Evolutionary conservation across 192 early-diverging fungal species (phyloP).

Genomic region (Pilobolus umbonatus): DNA sequence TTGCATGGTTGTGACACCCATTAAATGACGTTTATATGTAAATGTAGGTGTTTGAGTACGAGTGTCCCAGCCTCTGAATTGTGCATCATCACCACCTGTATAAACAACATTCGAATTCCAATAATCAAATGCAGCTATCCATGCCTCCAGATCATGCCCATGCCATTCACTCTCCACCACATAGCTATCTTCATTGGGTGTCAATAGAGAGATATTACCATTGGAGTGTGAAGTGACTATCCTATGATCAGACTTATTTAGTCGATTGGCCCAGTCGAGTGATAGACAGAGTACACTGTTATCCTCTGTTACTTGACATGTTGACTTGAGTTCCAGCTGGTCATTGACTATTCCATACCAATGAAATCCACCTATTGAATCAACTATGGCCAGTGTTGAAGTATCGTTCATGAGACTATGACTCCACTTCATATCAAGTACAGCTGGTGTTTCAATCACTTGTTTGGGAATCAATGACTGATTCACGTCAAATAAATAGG

Average conservation of each 20-base stretch:
- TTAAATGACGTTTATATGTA: conserved; percentile 69
- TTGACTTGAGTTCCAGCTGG: conserved; percentile 13
- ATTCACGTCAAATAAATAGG: conserved; percentile 21
- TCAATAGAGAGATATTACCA: conserved; percentile 58
- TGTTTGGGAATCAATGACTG: conserved; percentile 23
- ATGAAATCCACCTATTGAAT: conserved; percentile 52
- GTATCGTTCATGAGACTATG: conserved; percentile 47
- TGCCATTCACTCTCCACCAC: conserved; percentile 51
- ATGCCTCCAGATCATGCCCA: conserved; percentile 88
- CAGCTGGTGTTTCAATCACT: conserved; percentile 55
- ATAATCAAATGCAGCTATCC: conserved; percentile 89
- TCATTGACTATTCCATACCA: conserved; percentile 46
- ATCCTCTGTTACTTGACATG: conserved; percentile 43
- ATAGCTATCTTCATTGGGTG: conserved; percentile 34
- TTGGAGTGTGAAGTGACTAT: conserved; percentile 75
- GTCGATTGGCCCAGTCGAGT: conserved; percentile 82
- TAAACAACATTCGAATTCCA: conserved; percentile 71
- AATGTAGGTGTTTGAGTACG: conserved; percentile 60
- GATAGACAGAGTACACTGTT: conserved; percentile 69
- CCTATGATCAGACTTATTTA: conserved; percentile 6
- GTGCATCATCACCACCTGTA: conserved; percentile 79
- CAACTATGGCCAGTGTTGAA: conserved; percentile 55
- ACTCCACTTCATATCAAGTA: conserved; percentile 75
- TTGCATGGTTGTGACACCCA: conserved; percentile 90
- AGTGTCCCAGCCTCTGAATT: conserved; percentile 86